Evolutionary conservation across 768 basidiomycete genomes (phyloP), one percentile per base, ranked within the genome.

Genomic region (Daedaleopsis sinensis): DNA sequence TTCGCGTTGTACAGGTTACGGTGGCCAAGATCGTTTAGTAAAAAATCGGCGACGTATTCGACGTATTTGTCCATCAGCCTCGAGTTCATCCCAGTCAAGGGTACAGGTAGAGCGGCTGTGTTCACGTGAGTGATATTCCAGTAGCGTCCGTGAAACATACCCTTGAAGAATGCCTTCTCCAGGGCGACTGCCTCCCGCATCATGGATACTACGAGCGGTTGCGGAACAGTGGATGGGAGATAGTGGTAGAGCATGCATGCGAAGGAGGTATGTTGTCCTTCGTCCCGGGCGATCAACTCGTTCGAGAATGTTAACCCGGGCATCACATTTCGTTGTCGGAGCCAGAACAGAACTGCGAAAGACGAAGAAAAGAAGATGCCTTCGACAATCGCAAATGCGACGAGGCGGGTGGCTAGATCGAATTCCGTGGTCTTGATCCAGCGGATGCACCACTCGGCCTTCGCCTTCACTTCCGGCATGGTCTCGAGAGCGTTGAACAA

Each of bases 301-400:
- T 83, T 84, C 51, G 81, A 82, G 73, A 83, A 83, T n/a, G 81
- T 82, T 47, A 84, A 72, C 46, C 82, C 83, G 43, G 82, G 82
- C 81, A 84, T 82, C 55, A 84, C 73, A 24, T 82, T 82, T 19
- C 82, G 73, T 75, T 82, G 83, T 76, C 82, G 82, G 60, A 84
- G 72, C 81, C 81, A 84, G 73, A 83, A 83, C 71, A 84, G 81
- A 36, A 46, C 78, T 19, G 80, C 77, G 65, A 80, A 80, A 9
- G 78, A 76, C 19, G 74, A 81, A 13, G 80, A 81, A 72, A 84
- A 84, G 76, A 82, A 83, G 72, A 83, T 82, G 56, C 80, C 78
- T 74, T 84, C 82, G 52, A 80, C 79, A 49, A 80, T 80, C 58
- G 80, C 81, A 66, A 82, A 80, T 43, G 81, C 79, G 64, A 81